Percentiles rank a stretch among this genome's conserved stretches.
phyloP scores from a whole-genome alignment of 495 filamentous ascomycete species.

The Penicillium tannophilum region DNA sequence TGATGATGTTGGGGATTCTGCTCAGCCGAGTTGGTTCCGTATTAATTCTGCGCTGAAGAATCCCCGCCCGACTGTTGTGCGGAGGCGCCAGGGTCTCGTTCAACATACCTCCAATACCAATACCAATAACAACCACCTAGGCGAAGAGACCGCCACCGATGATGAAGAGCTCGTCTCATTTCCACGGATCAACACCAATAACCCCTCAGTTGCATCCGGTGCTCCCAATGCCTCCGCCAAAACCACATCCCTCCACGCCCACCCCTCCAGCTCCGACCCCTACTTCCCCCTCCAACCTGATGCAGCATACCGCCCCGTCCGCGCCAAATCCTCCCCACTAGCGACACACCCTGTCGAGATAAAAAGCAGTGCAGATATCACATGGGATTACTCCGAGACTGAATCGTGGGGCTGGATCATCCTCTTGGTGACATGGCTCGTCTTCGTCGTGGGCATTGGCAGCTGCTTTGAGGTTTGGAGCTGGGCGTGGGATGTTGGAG shows the following conservation, averaged over 20 bases:
- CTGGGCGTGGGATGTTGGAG: slow-evolving; percentile 99
- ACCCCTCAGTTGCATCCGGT: slow-evolving; percentile 30
- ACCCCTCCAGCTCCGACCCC: slow-evolving; percentile 63
- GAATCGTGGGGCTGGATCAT: slow-evolving; percentile 97
- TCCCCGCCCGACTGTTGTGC: slow-evolving; percentile 23
- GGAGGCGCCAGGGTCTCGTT: slow-evolving; percentile 33
- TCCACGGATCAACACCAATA: slow-evolving; percentile 35
- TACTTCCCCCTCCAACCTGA: slow-evolving; percentile 56
- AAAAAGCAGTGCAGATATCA: slow-evolving; percentile 39
- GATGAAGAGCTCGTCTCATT: slow-evolving; percentile 75
- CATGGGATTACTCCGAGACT: slow-evolving; percentile 89
- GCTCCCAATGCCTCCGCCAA: slow-evolving; percentile 24
- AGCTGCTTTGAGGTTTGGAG: slow-evolving; percentile 97
- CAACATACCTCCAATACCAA: slow-evolving; percentile 38
- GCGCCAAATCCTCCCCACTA: slow-evolving; percentile 63
- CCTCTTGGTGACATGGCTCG: slow-evolving; percentile 83
- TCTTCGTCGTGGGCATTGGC: slow-evolving; percentile 95
- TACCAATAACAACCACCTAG: slow-evolving; percentile 45
- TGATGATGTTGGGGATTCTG: slow-evolving; percentile 16
- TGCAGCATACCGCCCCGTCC: slow-evolving; percentile 39
- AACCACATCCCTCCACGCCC: slow-evolving; percentile 32
- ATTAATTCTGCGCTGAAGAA: slow-evolving; percentile 27
- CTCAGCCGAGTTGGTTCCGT: slow-evolving; percentile 30
- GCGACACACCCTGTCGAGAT: slow-evolving; percentile 45
- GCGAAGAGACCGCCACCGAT: slow-evolving; percentile 73